These are phyloP conservation scores for Umbilicaria muhlenbergii DNA, from an alignment of 495 filamentous ascomycete species.

Conservation along the genomic window DNA sequence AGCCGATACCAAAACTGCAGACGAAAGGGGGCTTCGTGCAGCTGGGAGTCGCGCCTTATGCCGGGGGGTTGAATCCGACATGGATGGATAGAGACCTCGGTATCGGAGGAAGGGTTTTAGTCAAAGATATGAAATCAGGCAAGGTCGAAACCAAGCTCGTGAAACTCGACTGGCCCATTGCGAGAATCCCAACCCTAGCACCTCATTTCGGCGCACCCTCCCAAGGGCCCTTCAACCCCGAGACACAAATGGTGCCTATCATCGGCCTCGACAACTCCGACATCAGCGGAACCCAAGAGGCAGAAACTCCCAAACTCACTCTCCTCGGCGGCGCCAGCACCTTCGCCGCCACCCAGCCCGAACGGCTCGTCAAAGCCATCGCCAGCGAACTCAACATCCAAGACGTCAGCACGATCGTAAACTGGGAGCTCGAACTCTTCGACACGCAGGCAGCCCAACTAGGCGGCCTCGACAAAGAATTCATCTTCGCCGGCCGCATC, in stretches of 20 bases:
- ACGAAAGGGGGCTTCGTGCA: constrained; percentile 74
- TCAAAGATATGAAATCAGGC: constrained; percentile 52
- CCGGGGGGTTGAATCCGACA: constrained; percentile 65
- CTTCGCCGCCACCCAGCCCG: constrained; percentile 69
- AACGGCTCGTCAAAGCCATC: constrained; percentile 71
- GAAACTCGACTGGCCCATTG: constrained; percentile 86
- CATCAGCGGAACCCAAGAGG: constrained; percentile 16
- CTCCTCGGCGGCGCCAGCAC: constrained; percentile 30
- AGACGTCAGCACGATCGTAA: constrained; percentile 58
- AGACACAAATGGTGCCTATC: constrained; percentile 90
- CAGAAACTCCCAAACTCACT: constrained; percentile 6
- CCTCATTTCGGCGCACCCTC: constrained; percentile 82
- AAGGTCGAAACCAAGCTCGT: constrained; percentile 75
- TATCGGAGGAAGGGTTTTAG: constrained; percentile 75
- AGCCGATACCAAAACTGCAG: constrained; percentile 73
- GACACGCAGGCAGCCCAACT: constrained; percentile 75
- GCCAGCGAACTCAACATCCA: constrained; percentile 52
- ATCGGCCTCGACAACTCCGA: constrained; percentile 74
- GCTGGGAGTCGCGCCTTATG: constrained; percentile 85
- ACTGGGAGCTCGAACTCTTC: constrained; percentile 96
- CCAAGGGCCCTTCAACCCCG: constrained; percentile 59
- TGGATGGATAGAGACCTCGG: constrained; percentile 94
- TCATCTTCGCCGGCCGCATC: constrained; percentile 89
- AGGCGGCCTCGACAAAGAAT: constrained; percentile 78
- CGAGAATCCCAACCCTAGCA: constrained; percentile 80